Conservation (phyloP, 108 stramenopile genomes). For the Cyclostephanos invisitatus region DNA sequence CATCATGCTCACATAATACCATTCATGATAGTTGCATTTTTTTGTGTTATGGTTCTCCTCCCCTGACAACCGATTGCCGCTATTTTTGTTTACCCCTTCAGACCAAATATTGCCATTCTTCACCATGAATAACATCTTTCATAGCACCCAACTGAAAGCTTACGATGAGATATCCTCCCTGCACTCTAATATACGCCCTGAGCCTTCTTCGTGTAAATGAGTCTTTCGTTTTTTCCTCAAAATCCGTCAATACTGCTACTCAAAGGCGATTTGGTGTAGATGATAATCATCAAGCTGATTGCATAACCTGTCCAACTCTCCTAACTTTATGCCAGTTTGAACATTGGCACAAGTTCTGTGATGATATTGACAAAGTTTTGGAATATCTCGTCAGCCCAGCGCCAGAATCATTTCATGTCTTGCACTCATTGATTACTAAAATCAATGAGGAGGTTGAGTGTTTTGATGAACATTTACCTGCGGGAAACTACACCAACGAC, state of each 20-base stretch:
- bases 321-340: constrained; percentile 1
- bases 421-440: constrained; percentile 20
- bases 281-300: not conserved
- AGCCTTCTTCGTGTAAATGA: not conserved
- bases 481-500: not conserved
- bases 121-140: not conserved
- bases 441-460: constrained; percentile 13
- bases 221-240: not conserved
- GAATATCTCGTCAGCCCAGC: constrained; percentile 36
- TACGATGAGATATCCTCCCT: constrained; percentile 2
- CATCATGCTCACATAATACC: constrained; percentile 3
- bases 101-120: not conserved
- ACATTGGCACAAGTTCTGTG: constrained; percentile 27
- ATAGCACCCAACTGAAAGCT: not conserved
- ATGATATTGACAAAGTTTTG: constrained; percentile 30
- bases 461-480: not conserved
- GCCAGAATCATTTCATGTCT: constrained; percentile 39
- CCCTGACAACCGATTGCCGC: not conserved
- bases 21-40: not conserved
- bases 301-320: not conserved
- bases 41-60: not conserved
- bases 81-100: not conserved
- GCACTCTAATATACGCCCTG: not conserved
- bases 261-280: not conserved
- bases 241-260: not conserved